phyloP scores from a whole-genome alignment of 768 basidiomycete genomes.

The Fibroporia radiculosa region DNA sequence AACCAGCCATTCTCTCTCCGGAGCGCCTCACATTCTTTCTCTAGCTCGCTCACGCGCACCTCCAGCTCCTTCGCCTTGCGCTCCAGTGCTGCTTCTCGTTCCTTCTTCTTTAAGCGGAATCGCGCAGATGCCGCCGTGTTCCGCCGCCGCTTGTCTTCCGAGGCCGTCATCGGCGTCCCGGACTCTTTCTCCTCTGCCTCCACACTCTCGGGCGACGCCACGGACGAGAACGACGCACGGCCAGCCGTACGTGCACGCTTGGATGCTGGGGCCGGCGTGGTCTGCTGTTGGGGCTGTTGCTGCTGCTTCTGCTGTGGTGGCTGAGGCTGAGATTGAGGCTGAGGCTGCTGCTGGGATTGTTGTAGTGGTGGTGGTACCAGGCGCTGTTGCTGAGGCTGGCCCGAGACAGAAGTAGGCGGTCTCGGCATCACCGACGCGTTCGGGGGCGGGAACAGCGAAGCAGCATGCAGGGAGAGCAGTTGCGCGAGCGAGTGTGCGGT shows the following conservation, averaged over 20 bases:
- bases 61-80: slow-evolving; percentile 80
- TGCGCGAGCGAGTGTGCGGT: slow-evolving; percentile 54
- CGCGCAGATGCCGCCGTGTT: slow-evolving; percentile 92
- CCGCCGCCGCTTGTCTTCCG: slow-evolving; percentile 88
- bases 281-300: slow-evolving; percentile 1
- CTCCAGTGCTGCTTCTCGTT: slow-evolving; percentile 86
- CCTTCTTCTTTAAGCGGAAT: slow-evolving; percentile 94
- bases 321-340: background rate
- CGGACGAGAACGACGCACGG: slow-evolving; percentile 15
- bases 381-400: too few relatives aligned
- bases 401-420: background rate
- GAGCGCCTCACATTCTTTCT: slow-evolving; percentile 85
- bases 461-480: slow-evolving; percentile 53
- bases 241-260: slow-evolving; percentile 49
- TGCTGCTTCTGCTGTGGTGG: background rate
- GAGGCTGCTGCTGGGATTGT: background rate
- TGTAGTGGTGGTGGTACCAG: too few relatives aligned
- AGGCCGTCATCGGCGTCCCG: slow-evolving; percentile 32
- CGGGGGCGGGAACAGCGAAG: slow-evolving; percentile 18
- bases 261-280: slow-evolving; percentile 23
- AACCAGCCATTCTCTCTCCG: slow-evolving; percentile 90
- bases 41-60: slow-evolving; percentile 68
- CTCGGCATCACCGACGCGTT: background rate
- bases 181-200: slow-evolving; percentile 23
- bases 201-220: slow-evolving; percentile 23